Percentiles rank a stretch among this genome's conserved stretches.
Conservation (phyloP, 805 yeast species). For the Candida takata region DNA sequence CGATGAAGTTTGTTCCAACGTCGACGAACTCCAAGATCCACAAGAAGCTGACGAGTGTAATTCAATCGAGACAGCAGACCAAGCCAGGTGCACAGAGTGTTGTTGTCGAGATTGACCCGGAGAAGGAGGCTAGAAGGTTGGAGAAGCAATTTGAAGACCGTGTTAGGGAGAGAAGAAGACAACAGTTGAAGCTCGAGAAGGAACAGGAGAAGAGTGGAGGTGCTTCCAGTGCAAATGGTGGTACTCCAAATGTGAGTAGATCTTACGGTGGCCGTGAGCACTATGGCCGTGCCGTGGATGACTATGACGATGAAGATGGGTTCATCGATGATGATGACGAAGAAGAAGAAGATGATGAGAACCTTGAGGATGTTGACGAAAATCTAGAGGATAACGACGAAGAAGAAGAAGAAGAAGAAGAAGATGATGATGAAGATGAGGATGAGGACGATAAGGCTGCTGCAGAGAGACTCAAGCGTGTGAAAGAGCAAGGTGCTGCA, state of each 20-base stretch:
- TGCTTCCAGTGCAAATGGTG: neutral
- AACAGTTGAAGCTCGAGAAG: slow-evolving; percentile 41
- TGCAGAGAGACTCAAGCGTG: slow-evolving; percentile 23
- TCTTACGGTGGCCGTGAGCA: slow-evolving; percentile 18
- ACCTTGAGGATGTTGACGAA: slow-evolving; percentile 30
- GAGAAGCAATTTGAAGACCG: slow-evolving; percentile 62
- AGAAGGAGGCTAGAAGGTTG: slow-evolving; percentile 54
- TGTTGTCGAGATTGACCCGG: slow-evolving; percentile 53
- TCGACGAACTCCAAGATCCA: slow-evolving; percentile 86
- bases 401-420: slow-evolving; percentile 26
- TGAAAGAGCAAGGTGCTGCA: slow-evolving; percentile 42
- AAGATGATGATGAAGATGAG: slow-evolving; percentile 45
- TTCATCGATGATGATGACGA: slow-evolving; percentile 42
- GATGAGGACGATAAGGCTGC: slow-evolving; percentile 41
- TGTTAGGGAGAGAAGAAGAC: slow-evolving; percentile 60
- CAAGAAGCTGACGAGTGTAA: slow-evolving; percentile 66
- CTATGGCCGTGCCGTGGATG: slow-evolving; percentile 28
- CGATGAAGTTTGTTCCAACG: slow-evolving; percentile 77
- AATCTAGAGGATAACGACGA: slow-evolving; percentile 26
- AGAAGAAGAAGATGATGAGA: slow-evolving; percentile 41
- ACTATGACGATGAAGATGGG: slow-evolving; percentile 30
- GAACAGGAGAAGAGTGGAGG: slow-evolving; percentile 52
- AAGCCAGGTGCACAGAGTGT: slow-evolving; percentile 33
- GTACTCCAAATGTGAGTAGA: slow-evolving; percentile 26
- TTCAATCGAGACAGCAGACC: slow-evolving; percentile 31